Percentiles rank a stretch among this genome's conserved stretches.
These are phyloP conservation scores for Panellus pusillus DNA, from an alignment of 768 basidiomycete species.

Conservation along the genomic window DNA sequence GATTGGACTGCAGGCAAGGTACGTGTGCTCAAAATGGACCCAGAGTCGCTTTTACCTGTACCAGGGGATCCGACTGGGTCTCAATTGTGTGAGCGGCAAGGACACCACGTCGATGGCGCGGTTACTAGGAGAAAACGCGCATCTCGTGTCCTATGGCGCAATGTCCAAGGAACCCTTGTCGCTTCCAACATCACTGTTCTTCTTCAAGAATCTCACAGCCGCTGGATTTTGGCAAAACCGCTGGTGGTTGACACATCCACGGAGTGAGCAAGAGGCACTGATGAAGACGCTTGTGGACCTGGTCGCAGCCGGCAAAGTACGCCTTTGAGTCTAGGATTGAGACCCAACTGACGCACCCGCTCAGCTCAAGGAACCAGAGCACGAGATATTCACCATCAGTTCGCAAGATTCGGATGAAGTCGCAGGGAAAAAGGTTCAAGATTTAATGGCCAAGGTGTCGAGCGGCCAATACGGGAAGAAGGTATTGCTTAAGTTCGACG, in stretches of 20 bases:
- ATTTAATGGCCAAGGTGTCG: constrained; percentile 42
- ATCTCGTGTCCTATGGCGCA: constrained; percentile 85
- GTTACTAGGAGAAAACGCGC: constrained; percentile 63
- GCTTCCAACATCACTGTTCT: constrained; percentile 75
- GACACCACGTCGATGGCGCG: constrained; percentile 69
- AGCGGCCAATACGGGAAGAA: constrained; percentile 43
- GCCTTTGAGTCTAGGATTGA: constrained; percentile 6
- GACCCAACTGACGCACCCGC: constrained; percentile 2
- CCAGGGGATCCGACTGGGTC: constrained; percentile 45
- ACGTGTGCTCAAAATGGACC: constrained; percentile 3
- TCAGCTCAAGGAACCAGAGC: constrained; percentile 67
- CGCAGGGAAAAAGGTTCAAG: constrained; percentile 47
- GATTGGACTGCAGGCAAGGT: constrained; percentile 68
- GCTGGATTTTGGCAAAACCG: constrained; percentile 80
- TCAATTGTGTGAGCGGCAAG: constrained; percentile 62
- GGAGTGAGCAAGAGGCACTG: constrained; percentile 49
- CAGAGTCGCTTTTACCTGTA: not conserved
- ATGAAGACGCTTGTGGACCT: constrained; percentile 53
- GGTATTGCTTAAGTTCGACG: constrained; percentile 40
- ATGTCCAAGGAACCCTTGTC: constrained; percentile 85
- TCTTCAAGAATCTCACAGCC: constrained; percentile 79
- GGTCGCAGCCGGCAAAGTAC: constrained; percentile 55
- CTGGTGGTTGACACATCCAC: constrained; percentile 59
- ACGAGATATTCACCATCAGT: constrained; percentile 63
- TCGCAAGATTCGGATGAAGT: constrained; percentile 36